Percentiles rank a stretch among this genome's conserved stretches.
These are phyloP conservation scores for Yamadazyma friedrichii DNA, from an alignment of 1,139 yeast genomes.

Conservation along the genomic window DNA sequence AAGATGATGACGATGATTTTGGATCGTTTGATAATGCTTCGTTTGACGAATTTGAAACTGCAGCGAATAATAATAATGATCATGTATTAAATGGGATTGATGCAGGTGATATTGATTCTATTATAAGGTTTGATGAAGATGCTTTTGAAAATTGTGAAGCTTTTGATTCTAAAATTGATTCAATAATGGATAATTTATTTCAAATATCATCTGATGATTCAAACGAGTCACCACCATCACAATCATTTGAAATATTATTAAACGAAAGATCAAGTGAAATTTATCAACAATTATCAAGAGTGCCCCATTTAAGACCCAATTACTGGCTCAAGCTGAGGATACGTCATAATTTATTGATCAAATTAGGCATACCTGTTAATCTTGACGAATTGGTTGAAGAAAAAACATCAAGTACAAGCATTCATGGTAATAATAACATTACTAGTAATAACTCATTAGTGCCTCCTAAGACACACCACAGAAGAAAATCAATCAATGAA, in stretches of 20 bases:
- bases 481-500: conserved; percentile 27
- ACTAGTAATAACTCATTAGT: neutral
- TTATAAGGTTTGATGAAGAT: conserved; percentile 14
- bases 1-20: conserved; percentile 30
- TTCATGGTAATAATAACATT: neutral
- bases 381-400: conserved; percentile 15
- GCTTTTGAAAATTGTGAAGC: conserved; percentile 14
- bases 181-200: conserved; percentile 18
- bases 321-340: conserved; percentile 62
- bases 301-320: conserved; percentile 47
- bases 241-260: conserved; percentile 14
- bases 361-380: conserved; percentile 18
- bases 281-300: conserved; percentile 33
- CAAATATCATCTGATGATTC: neutral
- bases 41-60: conserved; percentile 25
- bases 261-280: conserved; percentile 28
- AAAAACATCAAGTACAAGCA: neutral
- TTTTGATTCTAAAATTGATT: conserved; percentile 15
- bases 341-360: conserved; percentile 53
- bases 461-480: conserved; percentile 5
- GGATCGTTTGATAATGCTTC: conserved; percentile 46
- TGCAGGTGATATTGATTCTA: neutral
- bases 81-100: neutral
- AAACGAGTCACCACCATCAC: neutral
- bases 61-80: conserved; percentile 12